A percentile compares a stretch with the other conserved stretches of the same genome.
Conservation (phyloP, 2,329 filamentous ascomycete species). For the Epichloe festucae region DNA sequence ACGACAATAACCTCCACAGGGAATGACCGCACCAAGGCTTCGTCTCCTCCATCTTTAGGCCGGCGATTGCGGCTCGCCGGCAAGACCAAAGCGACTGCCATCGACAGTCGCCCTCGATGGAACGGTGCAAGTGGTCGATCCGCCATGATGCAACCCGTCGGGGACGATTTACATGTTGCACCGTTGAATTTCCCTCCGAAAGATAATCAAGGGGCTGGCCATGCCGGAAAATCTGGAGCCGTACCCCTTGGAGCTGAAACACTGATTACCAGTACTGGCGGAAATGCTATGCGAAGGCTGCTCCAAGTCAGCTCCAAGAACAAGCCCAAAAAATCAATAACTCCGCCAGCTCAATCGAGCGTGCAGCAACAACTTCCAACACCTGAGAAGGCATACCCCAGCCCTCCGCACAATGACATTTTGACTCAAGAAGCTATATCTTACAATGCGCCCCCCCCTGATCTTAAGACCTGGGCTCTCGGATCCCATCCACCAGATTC, state of each 20-base stretch:
- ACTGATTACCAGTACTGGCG: conserved; percentile 10
- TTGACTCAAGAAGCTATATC: conserved; percentile 11
- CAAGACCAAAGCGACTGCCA: conserved; percentile 23
- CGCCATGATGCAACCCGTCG: conserved; percentile 49
- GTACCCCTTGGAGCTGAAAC: conserved; percentile 22
- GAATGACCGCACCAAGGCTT: conserved; percentile 12
- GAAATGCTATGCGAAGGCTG: conserved; percentile 22
- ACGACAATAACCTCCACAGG: conserved; percentile 13
- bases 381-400: conserved; percentile 18
- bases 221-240: conserved; percentile 4
- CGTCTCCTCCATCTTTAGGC: conserved; percentile 17
- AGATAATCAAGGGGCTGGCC: conserved; percentile 29
- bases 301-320: conserved; percentile 9
- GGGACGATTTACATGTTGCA: conserved; percentile 42
- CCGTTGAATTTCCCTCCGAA: conserved; percentile 43
- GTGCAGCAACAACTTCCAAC: background rate
- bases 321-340: background rate
- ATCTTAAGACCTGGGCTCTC: conserved; percentile 7
- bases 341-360: background rate
- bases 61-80: conserved; percentile 21
- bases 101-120: conserved; percentile 48
- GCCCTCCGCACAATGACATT: conserved; percentile 20
- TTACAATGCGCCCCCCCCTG: conserved; percentile 2
- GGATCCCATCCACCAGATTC: conserved; percentile 11
- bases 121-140: conserved; percentile 59